phyloP scores from a whole-genome alignment of 805 yeast genomes.

The Peterozyma xylosa region DNA sequence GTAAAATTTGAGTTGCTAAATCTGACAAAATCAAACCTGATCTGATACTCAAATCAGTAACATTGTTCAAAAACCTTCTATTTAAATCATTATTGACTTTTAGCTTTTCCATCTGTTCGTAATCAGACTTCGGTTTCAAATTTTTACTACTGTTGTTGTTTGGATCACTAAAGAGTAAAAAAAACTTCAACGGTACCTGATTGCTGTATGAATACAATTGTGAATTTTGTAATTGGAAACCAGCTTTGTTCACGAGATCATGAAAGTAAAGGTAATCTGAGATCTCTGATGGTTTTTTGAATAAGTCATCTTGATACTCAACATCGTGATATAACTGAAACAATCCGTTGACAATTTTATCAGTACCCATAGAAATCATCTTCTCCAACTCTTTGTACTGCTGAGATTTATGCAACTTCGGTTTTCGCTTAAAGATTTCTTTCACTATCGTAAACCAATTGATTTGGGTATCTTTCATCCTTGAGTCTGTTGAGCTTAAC shows the following conservation, averaged over 20 bases:
- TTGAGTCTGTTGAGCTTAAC: slow-evolving; percentile 15
- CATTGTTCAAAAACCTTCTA: slow-evolving; percentile 21
- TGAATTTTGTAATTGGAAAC: slow-evolving; percentile 33
- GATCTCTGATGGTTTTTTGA: slow-evolving; percentile 49
- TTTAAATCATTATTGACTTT: slow-evolving; percentile 26
- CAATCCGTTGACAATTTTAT: slow-evolving; percentile 64
- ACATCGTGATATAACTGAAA: slow-evolving; percentile 58
- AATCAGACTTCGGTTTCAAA: slow-evolving; percentile 20
- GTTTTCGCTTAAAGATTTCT: slow-evolving; percentile 47
- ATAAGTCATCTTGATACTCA: slow-evolving; percentile 56
- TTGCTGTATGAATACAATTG: slow-evolving; percentile 48
- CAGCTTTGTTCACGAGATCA: slow-evolving; percentile 42
- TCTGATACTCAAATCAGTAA: slow-evolving; percentile 20
- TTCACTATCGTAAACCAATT: slow-evolving; percentile 66
- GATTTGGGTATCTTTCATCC: slow-evolving; percentile 50
- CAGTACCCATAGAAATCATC: slow-evolving; percentile 42
- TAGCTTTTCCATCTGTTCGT: slow-evolving; percentile 28
- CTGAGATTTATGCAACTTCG: slow-evolving; percentile 34
- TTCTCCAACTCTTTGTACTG: slow-evolving; percentile 41
- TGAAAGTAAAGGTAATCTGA: slow-evolving; percentile 75
- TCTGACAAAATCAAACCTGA: slow-evolving; percentile 18
- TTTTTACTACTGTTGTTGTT: slow-evolving; percentile 21
- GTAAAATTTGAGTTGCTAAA: slow-evolving; percentile 23
- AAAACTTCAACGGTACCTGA: slow-evolving; percentile 53
- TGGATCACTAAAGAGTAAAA: slow-evolving; percentile 56